Percentiles rank a stretch among this genome's conserved stretches.
These are phyloP conservation scores for Penicillium verrucosum DNA, from an alignment of 2,329 filamentous ascomycete genomes.

Conservation along the genomic window DNA sequence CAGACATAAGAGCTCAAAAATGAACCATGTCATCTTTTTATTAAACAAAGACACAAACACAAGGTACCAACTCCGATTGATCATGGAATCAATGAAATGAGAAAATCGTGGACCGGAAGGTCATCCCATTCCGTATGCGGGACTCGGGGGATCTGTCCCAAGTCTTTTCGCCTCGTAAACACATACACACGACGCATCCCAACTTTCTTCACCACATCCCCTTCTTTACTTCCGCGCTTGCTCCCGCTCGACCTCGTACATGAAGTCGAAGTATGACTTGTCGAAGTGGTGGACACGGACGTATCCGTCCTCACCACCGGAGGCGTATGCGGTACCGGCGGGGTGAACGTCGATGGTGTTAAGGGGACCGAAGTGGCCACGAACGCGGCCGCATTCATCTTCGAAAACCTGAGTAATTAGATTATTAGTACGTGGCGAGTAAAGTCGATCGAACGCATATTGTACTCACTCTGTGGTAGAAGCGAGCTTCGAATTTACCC, in stretches of 20 bases:
- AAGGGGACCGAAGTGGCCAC: conserved; percentile 93
- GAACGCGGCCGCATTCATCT: conserved; percentile 95
- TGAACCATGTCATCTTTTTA: conserved; percentile 34
- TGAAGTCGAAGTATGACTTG: conserved; percentile 97
- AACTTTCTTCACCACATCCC: conserved; percentile 19
- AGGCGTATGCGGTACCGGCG: conserved; percentile 86
- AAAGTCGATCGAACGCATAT: neutral
- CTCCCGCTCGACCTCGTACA: conserved; percentile 97
- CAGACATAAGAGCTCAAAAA: conserved; percentile 20
- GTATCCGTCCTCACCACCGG: conserved; percentile 96
- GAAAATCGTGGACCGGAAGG: conserved; percentile 35
- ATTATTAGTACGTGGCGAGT: neutral
- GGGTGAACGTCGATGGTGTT: conserved; percentile 96
- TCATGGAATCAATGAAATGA: conserved; percentile 40
- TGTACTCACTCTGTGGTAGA: conserved; percentile 81
- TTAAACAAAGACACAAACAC: conserved; percentile 34
- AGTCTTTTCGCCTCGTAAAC: conserved; percentile 37
- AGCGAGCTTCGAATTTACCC: conserved; percentile 98
- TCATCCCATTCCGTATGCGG: conserved; percentile 30
- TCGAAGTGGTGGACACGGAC: conserved; percentile 98
- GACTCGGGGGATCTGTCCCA: conserved; percentile 23
- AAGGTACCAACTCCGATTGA: conserved; percentile 41
- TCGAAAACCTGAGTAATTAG: conserved; percentile 63
- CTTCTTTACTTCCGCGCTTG: conserved; percentile 44
- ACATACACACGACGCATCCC: conserved; percentile 34